Conservation (phyloP, 2,329 filamentous ascomycete species). For the Ilyonectria robusta region DNA sequence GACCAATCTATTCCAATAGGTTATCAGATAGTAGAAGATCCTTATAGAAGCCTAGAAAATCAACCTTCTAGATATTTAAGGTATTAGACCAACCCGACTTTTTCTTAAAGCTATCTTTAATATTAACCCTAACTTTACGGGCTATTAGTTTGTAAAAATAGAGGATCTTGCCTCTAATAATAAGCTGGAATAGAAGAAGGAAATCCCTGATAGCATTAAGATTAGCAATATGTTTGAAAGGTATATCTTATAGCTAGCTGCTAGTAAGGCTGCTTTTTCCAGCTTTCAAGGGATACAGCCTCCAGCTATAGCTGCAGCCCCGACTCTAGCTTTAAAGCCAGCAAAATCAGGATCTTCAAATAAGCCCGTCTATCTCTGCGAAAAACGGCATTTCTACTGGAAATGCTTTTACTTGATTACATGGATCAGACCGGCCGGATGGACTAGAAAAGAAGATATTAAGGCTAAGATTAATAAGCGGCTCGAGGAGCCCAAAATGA, state of each 20-base stretch:
- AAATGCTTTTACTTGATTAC: conserved; percentile 7
- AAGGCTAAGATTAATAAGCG: conserved; percentile 8
- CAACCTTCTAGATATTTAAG: conserved; percentile 1
- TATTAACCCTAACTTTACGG: no score
- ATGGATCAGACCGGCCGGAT: background rate
- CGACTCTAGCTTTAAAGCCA: background rate
- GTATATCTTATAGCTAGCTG: background rate
- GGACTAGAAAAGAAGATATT: conserved; percentile 2
- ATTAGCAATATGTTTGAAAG: conserved; percentile 16
- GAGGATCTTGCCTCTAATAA: no score
- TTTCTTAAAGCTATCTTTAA: no score
- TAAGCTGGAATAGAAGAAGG: background rate
- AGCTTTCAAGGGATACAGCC: conserved; percentile 2
- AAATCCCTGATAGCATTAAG: conserved; percentile 8
- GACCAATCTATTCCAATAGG: background rate
- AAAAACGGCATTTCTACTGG: conserved; percentile 10
- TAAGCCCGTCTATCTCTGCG: background rate
- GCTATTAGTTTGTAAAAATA: no score
- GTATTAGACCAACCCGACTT: background rate
- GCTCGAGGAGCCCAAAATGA: background rate
- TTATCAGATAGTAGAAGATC: no score
- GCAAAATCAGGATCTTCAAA: background rate
- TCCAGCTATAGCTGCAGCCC: no score
- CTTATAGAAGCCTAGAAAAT: conserved; percentile 3
- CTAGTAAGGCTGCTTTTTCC: background rate